Evolutionary conservation across 176 grass and related monocot species (phyloP).

Genomic region (Tillandsia fasciculata): DNA sequence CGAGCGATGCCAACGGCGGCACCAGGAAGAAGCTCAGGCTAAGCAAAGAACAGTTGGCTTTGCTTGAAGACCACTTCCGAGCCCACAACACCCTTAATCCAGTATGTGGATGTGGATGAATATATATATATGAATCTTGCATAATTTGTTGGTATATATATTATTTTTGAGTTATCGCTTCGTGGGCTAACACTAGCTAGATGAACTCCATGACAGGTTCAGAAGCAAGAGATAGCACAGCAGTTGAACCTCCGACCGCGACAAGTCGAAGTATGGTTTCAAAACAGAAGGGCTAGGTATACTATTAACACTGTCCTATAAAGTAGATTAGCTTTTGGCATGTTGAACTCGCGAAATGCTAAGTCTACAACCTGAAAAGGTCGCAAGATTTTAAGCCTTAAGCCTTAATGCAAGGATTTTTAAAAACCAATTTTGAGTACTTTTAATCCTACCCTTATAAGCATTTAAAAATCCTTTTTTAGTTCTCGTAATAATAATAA

Average conservation of each 20-base stretch:
- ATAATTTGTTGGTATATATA: slow-evolving; percentile 7
- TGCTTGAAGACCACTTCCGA: slow-evolving; percentile 56
- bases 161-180: slow-evolving; percentile 4
- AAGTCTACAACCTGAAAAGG: too few species aligned
- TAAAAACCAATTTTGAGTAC: too few species aligned
- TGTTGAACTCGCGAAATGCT: too few species aligned
- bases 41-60: slow-evolving; percentile 39
- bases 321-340: too few species aligned
- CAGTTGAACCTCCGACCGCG: slow-evolving; percentile 52
- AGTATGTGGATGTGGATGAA: slow-evolving; percentile 21
- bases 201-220: slow-evolving; percentile 26
- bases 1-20: background rate
- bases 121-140: background rate
- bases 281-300: slow-evolving; percentile 86
- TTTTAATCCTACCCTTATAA: too few species aligned
- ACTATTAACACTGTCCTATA: too few species aligned
- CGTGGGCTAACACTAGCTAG: background rate
- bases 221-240: slow-evolving; percentile 50
- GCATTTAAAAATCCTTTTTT: too few species aligned
- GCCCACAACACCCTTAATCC: slow-evolving; percentile 47
- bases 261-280: slow-evolving; percentile 92
- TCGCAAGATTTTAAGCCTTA: too few species aligned
- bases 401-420: too few species aligned
- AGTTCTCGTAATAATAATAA: too few species aligned
- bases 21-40: slow-evolving; percentile 65